Evolutionary conservation across 371 early-diverging fungal genomes (phyloP).

Genomic region (Nosema muscidifuracis): DNA sequence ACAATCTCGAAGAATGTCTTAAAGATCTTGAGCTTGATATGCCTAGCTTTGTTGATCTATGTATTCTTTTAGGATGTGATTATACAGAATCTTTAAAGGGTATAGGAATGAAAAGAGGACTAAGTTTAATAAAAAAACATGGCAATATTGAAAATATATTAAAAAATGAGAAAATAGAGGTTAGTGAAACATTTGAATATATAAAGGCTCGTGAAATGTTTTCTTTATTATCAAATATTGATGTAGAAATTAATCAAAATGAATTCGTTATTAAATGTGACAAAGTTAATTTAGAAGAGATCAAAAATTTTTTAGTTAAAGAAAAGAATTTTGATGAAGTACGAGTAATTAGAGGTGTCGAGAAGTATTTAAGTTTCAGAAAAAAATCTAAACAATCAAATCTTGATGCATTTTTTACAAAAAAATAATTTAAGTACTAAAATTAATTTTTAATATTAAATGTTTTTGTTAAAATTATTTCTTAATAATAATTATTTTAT

Average conservation of each 20-base stretch:
- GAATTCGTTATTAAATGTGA: slow-evolving; percentile 68
- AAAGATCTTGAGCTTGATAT: slow-evolving; percentile 71
- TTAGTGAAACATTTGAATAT: slow-evolving; percentile 79
- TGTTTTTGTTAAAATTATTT: slow-evolving; percentile 7
- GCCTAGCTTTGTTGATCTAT: slow-evolving; percentile 89
- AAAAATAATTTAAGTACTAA: not conserved
- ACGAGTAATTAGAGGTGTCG: slow-evolving; percentile 74
- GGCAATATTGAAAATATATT: slow-evolving; percentile 76
- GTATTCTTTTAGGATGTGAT: slow-evolving; percentile 97
- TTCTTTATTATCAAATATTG: slow-evolving; percentile 69
- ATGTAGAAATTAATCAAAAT: slow-evolving; percentile 67
- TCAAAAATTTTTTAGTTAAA: slow-evolving; percentile 77
- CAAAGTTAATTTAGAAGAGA: slow-evolving; percentile 74
- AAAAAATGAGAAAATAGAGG: slow-evolving; percentile 62
- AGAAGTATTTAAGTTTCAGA: slow-evolving; percentile 17
- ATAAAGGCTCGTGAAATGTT: slow-evolving; percentile 83
- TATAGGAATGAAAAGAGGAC: slow-evolving; percentile 79
- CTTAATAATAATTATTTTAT: too few species aligned
- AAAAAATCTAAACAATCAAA: slow-evolving; percentile 34
- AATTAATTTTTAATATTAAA: slow-evolving; percentile 6
- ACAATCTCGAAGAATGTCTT: slow-evolving; percentile 73
- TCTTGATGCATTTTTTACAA: slow-evolving; percentile 45
- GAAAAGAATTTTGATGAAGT: slow-evolving; percentile 93
- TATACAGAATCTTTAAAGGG: slow-evolving; percentile 90
- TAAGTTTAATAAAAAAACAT: slow-evolving; percentile 77